A percentile compares a stretch with the other conserved stretches of the same genome.
Conservation (phyloP, 1,139 yeast genomes). For the Yamadazyma oceani region DNA sequence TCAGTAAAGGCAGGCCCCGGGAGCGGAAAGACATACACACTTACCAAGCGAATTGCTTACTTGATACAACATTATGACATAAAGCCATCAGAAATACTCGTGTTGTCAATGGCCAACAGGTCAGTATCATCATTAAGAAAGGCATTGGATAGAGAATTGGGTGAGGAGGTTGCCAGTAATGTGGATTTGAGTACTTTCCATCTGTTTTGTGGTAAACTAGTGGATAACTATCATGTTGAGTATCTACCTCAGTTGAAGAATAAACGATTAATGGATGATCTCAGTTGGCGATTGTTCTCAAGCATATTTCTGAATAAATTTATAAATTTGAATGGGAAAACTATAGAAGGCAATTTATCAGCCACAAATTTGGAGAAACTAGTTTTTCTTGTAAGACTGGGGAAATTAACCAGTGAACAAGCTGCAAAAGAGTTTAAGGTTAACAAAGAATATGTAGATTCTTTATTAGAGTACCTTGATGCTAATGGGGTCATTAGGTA, state of each 20-base stretch:
- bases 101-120: conserved; percentile 69
- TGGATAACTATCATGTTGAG: conserved; percentile 37
- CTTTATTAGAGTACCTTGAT: conserved; percentile 22
- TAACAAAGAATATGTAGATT: conserved; percentile 22
- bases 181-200: conserved; percentile 62
- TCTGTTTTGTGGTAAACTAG: conserved; percentile 52
- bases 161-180: conserved; percentile 27
- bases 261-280: conserved; percentile 49
- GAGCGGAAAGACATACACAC: conserved; percentile 69
- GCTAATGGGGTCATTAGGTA: conserved; percentile 37
- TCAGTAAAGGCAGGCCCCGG: conserved; percentile 72
- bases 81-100: conserved; percentile 55
- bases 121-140: conserved; percentile 56
- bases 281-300: conserved; percentile 49
- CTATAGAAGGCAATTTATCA: conserved; percentile 24
- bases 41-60: conserved; percentile 54
- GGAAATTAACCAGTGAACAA: conserved; percentile 22
- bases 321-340: conserved; percentile 23
- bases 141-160: conserved; percentile 36
- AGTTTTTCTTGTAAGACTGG: conserved; percentile 32
- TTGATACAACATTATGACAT: conserved; percentile 39
- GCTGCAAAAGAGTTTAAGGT: conserved; percentile 28
- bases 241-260: conserved; percentile 23
- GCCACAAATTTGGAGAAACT: conserved; percentile 33
- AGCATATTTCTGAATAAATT: conserved; percentile 30